Base-by-base conservation (phyloP, 352 stramenopile species). In the Phytophthora podocarpi region DNA sequence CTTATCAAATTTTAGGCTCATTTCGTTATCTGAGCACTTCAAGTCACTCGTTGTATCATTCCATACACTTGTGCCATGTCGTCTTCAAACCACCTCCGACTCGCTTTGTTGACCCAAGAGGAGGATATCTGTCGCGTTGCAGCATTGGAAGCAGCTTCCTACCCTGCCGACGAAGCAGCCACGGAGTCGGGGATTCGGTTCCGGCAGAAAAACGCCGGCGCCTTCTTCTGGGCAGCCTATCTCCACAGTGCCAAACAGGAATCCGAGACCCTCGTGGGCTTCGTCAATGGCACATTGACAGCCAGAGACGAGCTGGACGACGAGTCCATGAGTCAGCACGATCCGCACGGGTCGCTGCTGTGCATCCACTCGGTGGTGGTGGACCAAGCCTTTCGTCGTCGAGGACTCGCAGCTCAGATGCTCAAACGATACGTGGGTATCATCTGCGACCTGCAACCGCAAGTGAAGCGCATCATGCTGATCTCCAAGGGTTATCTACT, bases 341-440 rank as follows among this genome's bases (percentile, higher is more conserved):
- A 95, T 45, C 65, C 91, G 4, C 43, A 59, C 1, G 91, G 91
- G 26, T 51, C 63, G 5, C 72, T 87, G 46, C 75, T 98, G 3
- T 95, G 84, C 35, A 96, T 98, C 72, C 92, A 98, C 74, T 95
- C 79, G 26, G 89, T 98, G 4, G 85, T 96, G 1, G 60, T 88
- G 11, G 76, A 86, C 34, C 36, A 79, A 13, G 67, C 80, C n/a
- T 87, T 87, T 53, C 78, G 89, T 45, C 76, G 84, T 27, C 65
- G 72, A 42, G 91, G 91, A 24, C 41, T 97, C 9, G 90, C 86
- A 5, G 78, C 60, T 4, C 56, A 69, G n/a, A 94, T 97, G 80
- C 67, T 98, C 6, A 68, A 85, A 40, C 67, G 84, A 43, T 98
- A 98, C 74, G 66, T 97, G 18, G 45, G 53, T 5, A 11, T 60